Conservation (phyloP, 2,329 filamentous ascomycete species). For the Shiraia bambusicola region DNA sequence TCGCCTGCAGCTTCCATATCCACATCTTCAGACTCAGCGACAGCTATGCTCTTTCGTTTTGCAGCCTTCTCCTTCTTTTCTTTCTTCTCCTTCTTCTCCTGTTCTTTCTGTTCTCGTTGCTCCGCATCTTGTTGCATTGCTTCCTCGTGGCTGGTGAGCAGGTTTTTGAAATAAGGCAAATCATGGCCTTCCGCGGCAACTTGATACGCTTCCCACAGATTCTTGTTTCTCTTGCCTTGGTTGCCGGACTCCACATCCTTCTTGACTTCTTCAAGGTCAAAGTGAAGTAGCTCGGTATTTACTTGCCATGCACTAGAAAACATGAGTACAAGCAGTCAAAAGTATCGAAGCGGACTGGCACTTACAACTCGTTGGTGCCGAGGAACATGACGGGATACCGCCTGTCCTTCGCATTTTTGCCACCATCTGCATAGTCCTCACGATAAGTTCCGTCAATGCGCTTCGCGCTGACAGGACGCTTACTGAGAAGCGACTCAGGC, state of each 20-base stretch:
- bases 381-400: conserved; percentile 96
- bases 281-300: conserved; percentile 77
- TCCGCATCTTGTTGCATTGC: conserved; percentile 59
- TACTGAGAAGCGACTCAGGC: conserved; percentile 71
- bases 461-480: conserved; percentile 80
- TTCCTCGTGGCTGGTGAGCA: conserved; percentile 64
- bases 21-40: conserved; percentile 38
- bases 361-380: conserved; percentile 95
- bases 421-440: conserved; percentile 83
- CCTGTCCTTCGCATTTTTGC: conserved; percentile 80
- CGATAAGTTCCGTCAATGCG: conserved; percentile 82
- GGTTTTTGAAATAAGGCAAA: conserved; percentile 78
- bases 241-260: conserved; percentile 69
- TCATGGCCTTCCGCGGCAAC: conserved; percentile 78
- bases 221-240: conserved; percentile 84
- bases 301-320: conserved; percentile 78
- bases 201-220: conserved; percentile 74
- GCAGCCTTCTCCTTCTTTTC: conserved; percentile 61
- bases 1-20: conserved; percentile 45
- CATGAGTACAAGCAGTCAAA: conserved; percentile 4
- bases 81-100: conserved; percentile 61
- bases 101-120: conserved; percentile 64
- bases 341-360: conserved; percentile 26
- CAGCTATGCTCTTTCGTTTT: conserved; percentile 44
- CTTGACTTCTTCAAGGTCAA: conserved; percentile 72